Percentiles rank a stretch among this genome's conserved stretches.
phyloP scores from a whole-genome alignment of 2,329 filamentous ascomycete species.

The Neoscytalidium dimidiatum region DNA sequence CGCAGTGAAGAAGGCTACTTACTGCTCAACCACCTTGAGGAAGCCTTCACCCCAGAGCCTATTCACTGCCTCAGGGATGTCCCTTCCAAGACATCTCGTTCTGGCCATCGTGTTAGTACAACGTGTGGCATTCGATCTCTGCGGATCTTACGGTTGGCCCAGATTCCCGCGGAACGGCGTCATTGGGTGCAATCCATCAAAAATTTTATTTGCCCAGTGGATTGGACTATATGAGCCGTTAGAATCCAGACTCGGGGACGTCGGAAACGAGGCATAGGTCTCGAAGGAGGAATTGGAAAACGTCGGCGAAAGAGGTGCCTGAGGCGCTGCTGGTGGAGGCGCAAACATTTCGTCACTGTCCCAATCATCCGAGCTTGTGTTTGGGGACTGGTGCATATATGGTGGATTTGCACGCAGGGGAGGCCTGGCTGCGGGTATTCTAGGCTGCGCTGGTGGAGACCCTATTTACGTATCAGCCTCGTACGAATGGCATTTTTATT shows the following conservation, averaged over 20 bases:
- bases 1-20: conserved; percentile 7
- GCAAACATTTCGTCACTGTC: conserved; percentile 3
- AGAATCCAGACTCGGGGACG: conserved; percentile 20
- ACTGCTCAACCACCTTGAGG: conserved; percentile 42
- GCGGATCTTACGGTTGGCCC: conserved; percentile 25
- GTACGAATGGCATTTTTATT: too few species aligned
- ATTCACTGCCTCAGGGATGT: conserved; percentile 37
- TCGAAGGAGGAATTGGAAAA: conserved; percentile 46
- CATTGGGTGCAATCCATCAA: conserved; percentile 42
- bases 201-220: conserved; percentile 48
- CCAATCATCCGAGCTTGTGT: conserved; percentile 11
- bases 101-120: conserved; percentile 21
- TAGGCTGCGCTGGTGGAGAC: neutral
- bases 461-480: neutral
- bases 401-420: neutral
- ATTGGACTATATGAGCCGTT: conserved; percentile 34
- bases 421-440: neutral
- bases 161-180: conserved; percentile 37
- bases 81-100: conserved; percentile 38
- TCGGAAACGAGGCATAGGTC: conserved; percentile 36
- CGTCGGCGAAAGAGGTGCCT: conserved; percentile 38
- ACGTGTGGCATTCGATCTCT: conserved; percentile 20
- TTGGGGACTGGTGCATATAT: neutral
- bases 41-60: conserved; percentile 42
- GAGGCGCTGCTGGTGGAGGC: conserved; percentile 19